Evolutionary conservation across 305 asterid genomes (phyloP), one percentile per base, ranked within the genome.

Genomic region (Fraxinus angustifolia): DNA sequence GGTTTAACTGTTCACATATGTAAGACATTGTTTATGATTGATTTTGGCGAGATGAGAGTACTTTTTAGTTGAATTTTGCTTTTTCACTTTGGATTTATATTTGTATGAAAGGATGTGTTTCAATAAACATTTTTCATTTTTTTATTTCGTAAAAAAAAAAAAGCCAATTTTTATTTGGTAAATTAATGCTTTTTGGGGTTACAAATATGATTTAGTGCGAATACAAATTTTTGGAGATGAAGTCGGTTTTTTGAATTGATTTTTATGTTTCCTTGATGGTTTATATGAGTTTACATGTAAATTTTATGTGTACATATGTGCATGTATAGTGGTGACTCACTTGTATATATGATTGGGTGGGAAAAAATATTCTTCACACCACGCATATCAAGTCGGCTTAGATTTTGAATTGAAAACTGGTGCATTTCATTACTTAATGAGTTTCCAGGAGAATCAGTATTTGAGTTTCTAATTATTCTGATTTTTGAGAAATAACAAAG

Each of bases 401-500:
- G 62, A 26, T 65, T 40, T 79, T 21, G 40, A 14, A 50, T 21
- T 67, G 30, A 3, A 56, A 34, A 75, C 75, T 79, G 68, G 35
- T 42, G 26, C 40, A 21, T 16, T 58, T 72, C 4, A 74, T 78
- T 21, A 36, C 42, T 11, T 16, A 60, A 60, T 26, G 56, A 45
- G 56, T 12, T 12, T 45, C 56, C 56, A 45, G 17, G 65, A 85
- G 79, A 78, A 6, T 45, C 62, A 58, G 48, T 58, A 19, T 72
- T 33, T 72, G 76, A 30, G 60, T 21, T 19, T 73, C 56, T 58
- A 68, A 36, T 38, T 71, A 19, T 30, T 78, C 74, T 45, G 45
- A 26, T 42, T 42, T 42, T 11, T 42, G 99, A 96, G 56, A 45
- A 14, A 45, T 45, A 45, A 45, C 17, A 14, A 45, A 3, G 6